These are phyloP conservation scores for Claviceps lovelessii DNA, from an alignment of 2,329 filamentous ascomycete species.

Conservation along the genomic window DNA sequence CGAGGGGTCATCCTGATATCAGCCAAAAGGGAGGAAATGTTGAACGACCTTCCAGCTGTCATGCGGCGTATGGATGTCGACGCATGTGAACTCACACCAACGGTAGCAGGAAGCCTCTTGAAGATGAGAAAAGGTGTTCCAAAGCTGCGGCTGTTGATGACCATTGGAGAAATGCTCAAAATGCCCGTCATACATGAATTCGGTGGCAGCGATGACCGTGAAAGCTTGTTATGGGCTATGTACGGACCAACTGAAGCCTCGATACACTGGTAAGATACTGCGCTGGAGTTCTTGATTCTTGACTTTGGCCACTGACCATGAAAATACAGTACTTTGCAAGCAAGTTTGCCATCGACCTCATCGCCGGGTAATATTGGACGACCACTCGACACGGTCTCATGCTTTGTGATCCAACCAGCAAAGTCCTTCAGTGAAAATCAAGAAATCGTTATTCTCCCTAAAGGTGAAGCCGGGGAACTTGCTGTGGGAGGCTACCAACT, in stretches of 20 bases:
- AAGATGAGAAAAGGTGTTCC: constrained; percentile 54
- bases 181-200: constrained; percentile 64
- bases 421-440: constrained; percentile 7
- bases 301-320: neutral
- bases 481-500: constrained; percentile 69
- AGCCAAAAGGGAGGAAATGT: constrained; percentile 52
- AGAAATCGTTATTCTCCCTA: constrained; percentile 40
- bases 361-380: constrained; percentile 58
- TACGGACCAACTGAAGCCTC: constrained; percentile 87
- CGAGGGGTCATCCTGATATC: constrained; percentile 60
- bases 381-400: constrained; percentile 69
- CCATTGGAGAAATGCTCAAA: constrained; percentile 89
- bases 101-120: constrained; percentile 66
- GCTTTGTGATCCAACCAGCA: constrained; percentile 48
- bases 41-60: constrained; percentile 57
- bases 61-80: constrained; percentile 57
- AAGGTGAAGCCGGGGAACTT: constrained; percentile 62
- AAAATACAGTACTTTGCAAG: constrained; percentile 48
- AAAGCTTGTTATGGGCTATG: constrained; percentile 74
- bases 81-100: constrained; percentile 79
- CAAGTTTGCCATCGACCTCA: constrained; percentile 40
- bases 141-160: constrained; percentile 55
- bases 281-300: neutral
- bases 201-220: constrained; percentile 38
- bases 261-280: constrained; percentile 55